These are phyloP conservation scores for Stereum hirsutum DNA, from an alignment of 1,284 basidiomycete species.

Conservation along the genomic window DNA sequence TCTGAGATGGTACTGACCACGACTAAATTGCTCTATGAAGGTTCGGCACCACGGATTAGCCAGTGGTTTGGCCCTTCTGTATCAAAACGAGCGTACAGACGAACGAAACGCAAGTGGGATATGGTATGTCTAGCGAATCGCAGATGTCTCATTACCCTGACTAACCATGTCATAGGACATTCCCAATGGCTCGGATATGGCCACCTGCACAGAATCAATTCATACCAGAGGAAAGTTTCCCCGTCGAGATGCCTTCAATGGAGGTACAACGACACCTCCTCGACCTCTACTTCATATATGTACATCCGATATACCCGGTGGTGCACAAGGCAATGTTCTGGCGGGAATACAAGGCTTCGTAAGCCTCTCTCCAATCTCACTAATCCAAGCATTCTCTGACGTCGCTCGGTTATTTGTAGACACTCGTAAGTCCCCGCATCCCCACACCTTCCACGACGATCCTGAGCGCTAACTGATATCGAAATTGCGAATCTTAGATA, in stretches of 20 bases:
- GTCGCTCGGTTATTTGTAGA: neutral
- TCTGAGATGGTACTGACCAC: neutral
- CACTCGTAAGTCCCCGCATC: neutral
- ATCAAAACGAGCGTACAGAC: slow-evolving; percentile 54
- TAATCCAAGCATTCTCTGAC: no score
- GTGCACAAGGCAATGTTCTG: slow-evolving; percentile 68
- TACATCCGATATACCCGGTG: slow-evolving; percentile 73
- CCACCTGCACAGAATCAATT: slow-evolving; percentile 35
- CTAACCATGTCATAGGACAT: slow-evolving; percentile 45
- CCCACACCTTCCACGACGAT: neutral
- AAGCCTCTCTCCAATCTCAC: no score
- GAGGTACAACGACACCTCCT: slow-evolving; percentile 60
- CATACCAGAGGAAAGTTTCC: slow-evolving; percentile 32
- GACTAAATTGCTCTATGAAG: slow-evolving; percentile 22
- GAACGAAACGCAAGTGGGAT: slow-evolving; percentile 64
- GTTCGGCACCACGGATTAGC: slow-evolving; percentile 69
- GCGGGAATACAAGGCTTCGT: slow-evolving; percentile 53
- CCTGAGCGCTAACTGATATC: neutral
- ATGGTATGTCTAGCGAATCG: slow-evolving; percentile 37
- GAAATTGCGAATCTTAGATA: no score
- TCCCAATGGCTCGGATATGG: slow-evolving; percentile 73
- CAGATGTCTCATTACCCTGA: neutral
- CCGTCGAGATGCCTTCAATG: slow-evolving; percentile 43
- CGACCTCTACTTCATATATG: slow-evolving; percentile 71
- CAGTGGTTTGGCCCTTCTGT: slow-evolving; percentile 70